Percentiles rank a stretch among this genome's conserved stretches.
Evolutionary conservation across 2,329 filamentous ascomycete genomes (phyloP).

Genomic region (Pestalotiopsis sp.): DNA sequence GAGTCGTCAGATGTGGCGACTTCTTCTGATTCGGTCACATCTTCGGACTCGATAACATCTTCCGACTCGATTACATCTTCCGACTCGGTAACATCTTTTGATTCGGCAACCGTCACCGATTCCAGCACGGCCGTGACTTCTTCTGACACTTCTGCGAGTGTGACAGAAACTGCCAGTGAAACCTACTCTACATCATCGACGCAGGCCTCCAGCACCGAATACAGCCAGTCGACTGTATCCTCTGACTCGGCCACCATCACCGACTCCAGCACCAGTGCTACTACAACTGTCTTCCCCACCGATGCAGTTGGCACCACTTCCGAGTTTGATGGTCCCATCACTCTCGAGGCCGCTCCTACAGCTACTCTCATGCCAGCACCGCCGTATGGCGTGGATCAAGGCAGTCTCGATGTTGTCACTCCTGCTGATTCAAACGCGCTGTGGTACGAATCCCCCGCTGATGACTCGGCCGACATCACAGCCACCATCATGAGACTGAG

Average conservation of each 20-base stretch:
- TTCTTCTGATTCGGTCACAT: neutral
- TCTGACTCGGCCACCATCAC: neutral
- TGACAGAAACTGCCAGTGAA: neutral
- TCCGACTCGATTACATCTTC: neutral
- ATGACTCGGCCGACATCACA: neutral
- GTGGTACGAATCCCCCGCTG: neutral
- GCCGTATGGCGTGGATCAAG: neutral
- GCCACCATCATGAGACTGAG: neutral
- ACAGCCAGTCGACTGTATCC: neutral
- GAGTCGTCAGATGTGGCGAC: neutral
- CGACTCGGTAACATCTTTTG: neutral
- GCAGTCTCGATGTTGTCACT: slow-evolving; percentile 4
- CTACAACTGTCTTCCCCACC: neutral
- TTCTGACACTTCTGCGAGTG: neutral
- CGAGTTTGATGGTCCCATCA: neutral
- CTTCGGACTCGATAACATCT: neutral
- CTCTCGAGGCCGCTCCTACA: neutral
- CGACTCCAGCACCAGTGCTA: neutral
- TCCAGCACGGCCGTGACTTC: neutral
- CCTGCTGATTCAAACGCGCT: neutral
- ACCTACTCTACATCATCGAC: neutral
- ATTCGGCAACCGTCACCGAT: neutral
- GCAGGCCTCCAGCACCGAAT: neutral
- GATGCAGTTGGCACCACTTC: neutral
- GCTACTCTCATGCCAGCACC: slow-evolving; percentile 1